phyloP scores from a whole-genome alignment of 495 filamentous ascomycete genomes.

The Podospora didyma region DNA sequence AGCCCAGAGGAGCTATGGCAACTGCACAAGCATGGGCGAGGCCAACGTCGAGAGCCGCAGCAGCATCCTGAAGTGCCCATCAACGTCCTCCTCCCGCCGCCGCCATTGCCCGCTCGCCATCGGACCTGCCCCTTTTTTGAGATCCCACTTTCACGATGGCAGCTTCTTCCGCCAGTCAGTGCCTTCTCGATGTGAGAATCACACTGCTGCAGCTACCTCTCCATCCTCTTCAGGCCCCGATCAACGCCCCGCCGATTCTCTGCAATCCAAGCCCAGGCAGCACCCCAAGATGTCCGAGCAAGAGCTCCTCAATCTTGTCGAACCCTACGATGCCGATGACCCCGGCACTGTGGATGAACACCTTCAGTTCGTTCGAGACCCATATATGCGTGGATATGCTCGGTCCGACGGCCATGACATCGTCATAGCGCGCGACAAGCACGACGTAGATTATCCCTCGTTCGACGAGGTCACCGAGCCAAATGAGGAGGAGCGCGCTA shows the following conservation, averaged over 20 bases:
- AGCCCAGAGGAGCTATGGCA: background rate
- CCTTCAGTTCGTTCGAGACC: conserved; percentile 39
- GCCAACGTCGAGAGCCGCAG: too few species aligned
- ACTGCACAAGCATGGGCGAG: background rate
- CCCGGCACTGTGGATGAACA: conserved; percentile 41
- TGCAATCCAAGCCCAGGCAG: background rate
- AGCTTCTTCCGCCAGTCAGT: conserved; percentile 17
- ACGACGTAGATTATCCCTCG: conserved; percentile 45
- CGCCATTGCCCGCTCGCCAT: conserved; percentile 9
- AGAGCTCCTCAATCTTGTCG: conserved; percentile 46
- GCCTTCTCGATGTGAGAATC: conserved; percentile 6
- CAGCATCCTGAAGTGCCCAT: background rate
- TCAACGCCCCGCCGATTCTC: background rate
- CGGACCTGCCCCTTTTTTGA: conserved; percentile 4
- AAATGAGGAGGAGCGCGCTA: conserved; percentile 16
- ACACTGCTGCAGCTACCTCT: conserved; percentile 16
- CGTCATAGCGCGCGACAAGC: conserved; percentile 36
- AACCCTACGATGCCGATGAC: conserved; percentile 39
- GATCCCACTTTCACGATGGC: conserved; percentile 7
- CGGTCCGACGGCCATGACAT: conserved; percentile 38
- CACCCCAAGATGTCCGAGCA: conserved; percentile 22
- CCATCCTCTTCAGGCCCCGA: background rate
- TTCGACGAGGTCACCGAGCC: conserved; percentile 25
- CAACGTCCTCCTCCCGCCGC: background rate
- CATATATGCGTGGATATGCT: conserved; percentile 45